Conservation (phyloP, 108 stramenopile genomes). For the Parietichytrium sp. region DNA sequence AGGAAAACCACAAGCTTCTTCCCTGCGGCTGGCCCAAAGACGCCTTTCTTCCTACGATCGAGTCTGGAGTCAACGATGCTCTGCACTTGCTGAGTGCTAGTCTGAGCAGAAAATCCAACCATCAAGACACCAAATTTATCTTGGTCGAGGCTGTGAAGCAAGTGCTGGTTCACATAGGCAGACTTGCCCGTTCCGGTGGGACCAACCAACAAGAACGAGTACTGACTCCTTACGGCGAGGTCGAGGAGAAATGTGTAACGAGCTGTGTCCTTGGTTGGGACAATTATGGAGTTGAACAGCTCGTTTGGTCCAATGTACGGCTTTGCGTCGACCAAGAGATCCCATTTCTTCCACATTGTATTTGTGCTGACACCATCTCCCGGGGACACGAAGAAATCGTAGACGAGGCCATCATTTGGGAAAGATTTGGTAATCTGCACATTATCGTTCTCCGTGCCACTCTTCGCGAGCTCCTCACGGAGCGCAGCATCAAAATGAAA, state of each 20-base stretch:
- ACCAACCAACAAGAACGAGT: conserved; percentile 68
- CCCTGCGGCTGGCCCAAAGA: conserved; percentile 62
- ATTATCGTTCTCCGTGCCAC: too few relatives aligned
- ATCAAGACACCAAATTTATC: conserved; percentile 44
- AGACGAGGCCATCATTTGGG: conserved; percentile 50
- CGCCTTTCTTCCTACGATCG: conserved; percentile 62
- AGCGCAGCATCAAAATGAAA: not conserved
- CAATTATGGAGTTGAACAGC: not conserved
- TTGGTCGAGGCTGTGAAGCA: conserved; percentile 49
- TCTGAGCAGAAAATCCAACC: conserved; percentile 67
- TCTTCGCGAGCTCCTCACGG: too few relatives aligned
- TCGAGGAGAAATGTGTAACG: conserved; percentile 67
- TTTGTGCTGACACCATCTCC: too few relatives aligned
- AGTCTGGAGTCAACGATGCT: conserved; percentile 55
- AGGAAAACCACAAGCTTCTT: conserved; percentile 68
- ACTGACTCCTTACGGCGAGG: conserved; percentile 50
- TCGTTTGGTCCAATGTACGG: not conserved
- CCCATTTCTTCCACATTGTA: too few relatives aligned
- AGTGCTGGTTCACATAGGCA: conserved; percentile 58
- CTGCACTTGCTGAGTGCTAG: conserved; percentile 53
- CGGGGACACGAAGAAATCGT: conserved; percentile 49
- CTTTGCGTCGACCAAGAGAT: not conserved
- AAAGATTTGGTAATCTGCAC: conserved; percentile 29
- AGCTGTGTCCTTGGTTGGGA: conserved; percentile 62
- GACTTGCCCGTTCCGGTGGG: conserved; percentile 70